These are phyloP conservation scores for Vanderwaltozyma tropicalis DNA, from an alignment of 805 yeast species.

Conservation along the genomic window DNA sequence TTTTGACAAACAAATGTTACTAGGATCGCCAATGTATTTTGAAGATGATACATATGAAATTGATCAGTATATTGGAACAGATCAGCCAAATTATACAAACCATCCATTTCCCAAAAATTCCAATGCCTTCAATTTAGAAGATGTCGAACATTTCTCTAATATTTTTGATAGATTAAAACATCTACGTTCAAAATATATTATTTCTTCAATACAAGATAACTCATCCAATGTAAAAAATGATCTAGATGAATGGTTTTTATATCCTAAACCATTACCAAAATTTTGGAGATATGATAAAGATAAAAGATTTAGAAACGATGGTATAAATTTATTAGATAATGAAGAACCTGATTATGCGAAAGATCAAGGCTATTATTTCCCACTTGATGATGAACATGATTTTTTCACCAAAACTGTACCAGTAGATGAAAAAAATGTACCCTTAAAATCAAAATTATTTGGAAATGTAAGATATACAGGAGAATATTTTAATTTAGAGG, in stretches of 20 bases:
- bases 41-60: neutral
- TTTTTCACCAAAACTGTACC: constrained; percentile 4
- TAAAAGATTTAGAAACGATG: constrained; percentile 11
- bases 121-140: neutral
- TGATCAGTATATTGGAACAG: neutral
- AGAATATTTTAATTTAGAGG: constrained; percentile 26
- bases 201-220: constrained; percentile 54
- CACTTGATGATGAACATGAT: constrained; percentile 4
- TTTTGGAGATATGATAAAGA: constrained; percentile 33
- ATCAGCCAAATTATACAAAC: neutral
- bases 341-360: constrained; percentile 9
- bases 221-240: constrained; percentile 64
- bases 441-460: constrained; percentile 1
- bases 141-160: constrained; percentile 6
- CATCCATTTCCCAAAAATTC: constrained; percentile 17
- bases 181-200: constrained; percentile 56
- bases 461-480: constrained; percentile 23
- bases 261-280: constrained; percentile 59
- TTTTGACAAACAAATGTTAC: constrained; percentile 26
- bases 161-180: constrained; percentile 27
- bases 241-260: constrained; percentile 54
- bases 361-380: constrained; percentile 9
- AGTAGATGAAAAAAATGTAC: neutral
- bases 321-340: constrained; percentile 16
- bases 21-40: constrained; percentile 25